These are phyloP conservation scores for Populus ilicifolia DNA, from an alignment of 345 rosid genomes.

Conservation along the genomic window DNA sequence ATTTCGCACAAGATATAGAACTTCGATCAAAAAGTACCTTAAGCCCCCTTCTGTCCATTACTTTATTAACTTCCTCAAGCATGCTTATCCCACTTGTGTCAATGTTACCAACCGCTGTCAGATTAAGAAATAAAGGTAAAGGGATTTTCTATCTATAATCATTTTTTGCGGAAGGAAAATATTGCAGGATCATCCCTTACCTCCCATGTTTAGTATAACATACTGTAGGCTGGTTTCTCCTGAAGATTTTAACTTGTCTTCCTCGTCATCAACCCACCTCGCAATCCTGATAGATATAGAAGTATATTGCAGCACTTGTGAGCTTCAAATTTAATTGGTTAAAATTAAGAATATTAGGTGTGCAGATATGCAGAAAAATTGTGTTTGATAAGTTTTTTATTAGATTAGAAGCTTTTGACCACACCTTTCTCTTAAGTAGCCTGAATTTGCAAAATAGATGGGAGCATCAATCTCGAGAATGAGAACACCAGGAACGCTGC, in stretches of 20 bases:
- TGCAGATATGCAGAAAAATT: background rate
- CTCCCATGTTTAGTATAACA: constrained; percentile 67
- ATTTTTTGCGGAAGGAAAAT: background rate
- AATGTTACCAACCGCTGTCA: constrained; percentile 76
- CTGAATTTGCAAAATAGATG: constrained; percentile 74
- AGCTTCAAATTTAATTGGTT: background rate
- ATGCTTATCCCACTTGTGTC: constrained; percentile 96
- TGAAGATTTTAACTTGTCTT: constrained; percentile 50
- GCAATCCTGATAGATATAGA: constrained; percentile 40
- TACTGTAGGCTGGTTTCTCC: constrained; percentile 55
- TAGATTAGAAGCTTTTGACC: background rate
- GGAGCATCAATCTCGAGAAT: constrained; percentile 79
- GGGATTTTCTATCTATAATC: background rate
- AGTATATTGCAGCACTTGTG: background rate
- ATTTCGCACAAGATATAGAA: background rate
- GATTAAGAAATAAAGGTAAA: background rate
- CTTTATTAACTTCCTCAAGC: constrained; percentile 75
- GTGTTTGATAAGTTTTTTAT: background rate
- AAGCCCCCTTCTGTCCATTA: constrained; percentile 50
- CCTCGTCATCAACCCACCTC: constrained; percentile 84
- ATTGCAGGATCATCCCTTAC: constrained; percentile 22
- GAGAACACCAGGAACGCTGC: constrained; percentile 51
- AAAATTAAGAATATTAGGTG: background rate
- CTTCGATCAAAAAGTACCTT: constrained; percentile 37
- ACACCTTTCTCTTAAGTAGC: constrained; percentile 86